Evolutionary conservation across 306 rosid genomes (phyloP).

Genomic region (Mimosa pudica): DNA sequence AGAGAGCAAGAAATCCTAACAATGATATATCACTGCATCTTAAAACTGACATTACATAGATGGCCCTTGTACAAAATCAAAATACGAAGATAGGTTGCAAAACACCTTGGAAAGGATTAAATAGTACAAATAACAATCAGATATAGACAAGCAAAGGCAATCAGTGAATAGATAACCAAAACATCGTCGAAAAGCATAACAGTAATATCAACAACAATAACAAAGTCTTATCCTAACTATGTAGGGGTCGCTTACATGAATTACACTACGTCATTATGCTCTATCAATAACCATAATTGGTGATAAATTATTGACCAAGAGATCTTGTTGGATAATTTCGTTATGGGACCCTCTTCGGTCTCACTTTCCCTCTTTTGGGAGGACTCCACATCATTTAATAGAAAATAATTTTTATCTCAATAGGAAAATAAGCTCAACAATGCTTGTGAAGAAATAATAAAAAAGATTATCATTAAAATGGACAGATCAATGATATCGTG

Average conservation of each 20-base stretch:
- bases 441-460: background rate
- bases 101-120: conserved; percentile 10
- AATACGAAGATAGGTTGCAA: background rate
- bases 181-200: conserved; percentile 15
- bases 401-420: conserved; percentile 24
- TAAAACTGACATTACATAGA: conserved; percentile 26
- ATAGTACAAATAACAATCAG: conserved; percentile 12
- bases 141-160: conserved; percentile 16
- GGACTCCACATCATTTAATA: background rate
- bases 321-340: too few species aligned
- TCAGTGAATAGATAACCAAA: conserved; percentile 23
- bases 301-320: too few species aligned
- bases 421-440: conserved; percentile 25
- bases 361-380: too few species aligned
- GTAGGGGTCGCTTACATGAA: too few species aligned
- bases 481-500: conserved; percentile 23
- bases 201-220: background rate
- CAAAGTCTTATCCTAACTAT: too few species aligned
- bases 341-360: too few species aligned
- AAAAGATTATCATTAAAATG: conserved; percentile 3
- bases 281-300: too few species aligned
- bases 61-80: background rate
- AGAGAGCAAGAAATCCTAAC: conserved; percentile 21
- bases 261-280: too few species aligned
- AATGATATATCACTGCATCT: conserved; percentile 26